phyloP scores from a whole-genome alignment of 2,329 filamentous ascomycete genomes.

The Hysterium pulicare region DNA sequence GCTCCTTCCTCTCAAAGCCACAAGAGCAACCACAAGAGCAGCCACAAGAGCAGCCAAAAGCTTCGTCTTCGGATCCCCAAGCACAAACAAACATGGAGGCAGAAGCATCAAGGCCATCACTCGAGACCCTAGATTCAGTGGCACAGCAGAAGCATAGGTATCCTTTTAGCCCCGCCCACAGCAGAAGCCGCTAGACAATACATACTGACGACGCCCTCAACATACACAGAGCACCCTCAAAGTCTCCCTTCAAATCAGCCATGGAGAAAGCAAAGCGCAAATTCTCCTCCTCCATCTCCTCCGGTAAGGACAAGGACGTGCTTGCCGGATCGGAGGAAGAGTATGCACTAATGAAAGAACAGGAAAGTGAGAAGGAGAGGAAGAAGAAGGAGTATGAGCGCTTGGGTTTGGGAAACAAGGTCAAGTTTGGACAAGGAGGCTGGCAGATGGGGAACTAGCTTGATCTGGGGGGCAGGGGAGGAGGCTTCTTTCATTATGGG shows the following conservation, averaged over 20 bases:
- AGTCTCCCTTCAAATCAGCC: constrained; percentile 2
- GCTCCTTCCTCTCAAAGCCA: neutral
- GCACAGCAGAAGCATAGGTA: constrained; percentile 4
- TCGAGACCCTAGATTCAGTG: constrained; percentile 2
- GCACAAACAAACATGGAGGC: neutral
- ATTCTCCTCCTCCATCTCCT: constrained; percentile 5
- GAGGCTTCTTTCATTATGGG: no score
- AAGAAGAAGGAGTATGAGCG: constrained; percentile 1
- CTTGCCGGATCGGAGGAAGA: neutral
- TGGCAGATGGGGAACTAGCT: constrained; percentile 2
- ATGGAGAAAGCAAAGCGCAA: constrained; percentile 10
- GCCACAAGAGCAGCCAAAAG: neutral
- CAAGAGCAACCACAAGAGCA: neutral
- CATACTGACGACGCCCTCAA: neutral
- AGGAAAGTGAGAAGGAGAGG: constrained; percentile 2
- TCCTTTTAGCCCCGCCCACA: neutral
- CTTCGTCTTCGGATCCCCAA: neutral
- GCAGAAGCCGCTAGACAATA: neutral
- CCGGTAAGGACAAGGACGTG: constrained; percentile 5
- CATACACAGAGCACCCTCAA: neutral
- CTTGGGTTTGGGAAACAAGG: neutral
- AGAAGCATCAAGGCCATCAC: neutral
- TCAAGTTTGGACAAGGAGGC: constrained; percentile 1
- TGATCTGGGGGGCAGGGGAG: no score
- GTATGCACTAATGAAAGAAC: neutral